A percentile compares a stretch with the other conserved stretches of the same genome.
phyloP scores from a whole-genome alignment of 345 rosid species.

The Citrus cavaleriei region DNA sequence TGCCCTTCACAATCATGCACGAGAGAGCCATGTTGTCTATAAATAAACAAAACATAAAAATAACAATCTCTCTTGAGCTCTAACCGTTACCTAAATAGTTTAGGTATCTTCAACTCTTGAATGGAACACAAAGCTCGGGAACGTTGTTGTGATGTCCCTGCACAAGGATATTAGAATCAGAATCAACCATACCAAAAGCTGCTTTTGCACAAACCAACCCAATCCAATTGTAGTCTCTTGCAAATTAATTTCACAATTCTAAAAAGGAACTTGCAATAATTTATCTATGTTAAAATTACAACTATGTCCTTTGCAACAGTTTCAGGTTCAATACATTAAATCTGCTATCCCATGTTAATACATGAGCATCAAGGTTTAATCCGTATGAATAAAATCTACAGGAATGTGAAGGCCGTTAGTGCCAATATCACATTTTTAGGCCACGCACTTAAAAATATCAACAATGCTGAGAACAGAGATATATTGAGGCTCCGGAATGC shows the following conservation, averaged over 20 bases:
- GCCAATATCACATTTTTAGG: not conserved
- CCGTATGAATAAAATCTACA: not conserved
- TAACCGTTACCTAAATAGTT: constrained; percentile 6
- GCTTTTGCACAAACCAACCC: not conserved
- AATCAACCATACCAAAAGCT: not conserved
- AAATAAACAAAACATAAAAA: constrained; percentile 18
- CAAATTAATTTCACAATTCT: not conserved
- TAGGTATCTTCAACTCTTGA: constrained; percentile 93
- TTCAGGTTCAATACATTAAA: not conserved
- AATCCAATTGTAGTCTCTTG: not conserved
- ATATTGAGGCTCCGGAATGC: not conserved
- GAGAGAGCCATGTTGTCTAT: constrained; percentile 15
- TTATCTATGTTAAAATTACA: not conserved
- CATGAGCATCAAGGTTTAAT: too few species aligned
- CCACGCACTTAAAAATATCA: not conserved
- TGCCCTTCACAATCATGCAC: not conserved
- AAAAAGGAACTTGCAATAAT: too few species aligned
- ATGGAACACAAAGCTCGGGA: constrained; percentile 98
- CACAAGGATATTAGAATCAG: constrained; percentile 1
- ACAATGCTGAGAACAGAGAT: not conserved
- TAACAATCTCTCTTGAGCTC: not conserved
- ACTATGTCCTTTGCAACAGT: not conserved
- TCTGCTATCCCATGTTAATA: not conserved
- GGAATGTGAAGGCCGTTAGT: not conserved
- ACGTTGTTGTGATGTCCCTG: constrained; percentile 96